A percentile compares a stretch with the other conserved stretches of the same genome.
Evolutionary conservation across 352 stramenopile species (phyloP).

Genomic region (Phytophthora pinifolia): DNA sequence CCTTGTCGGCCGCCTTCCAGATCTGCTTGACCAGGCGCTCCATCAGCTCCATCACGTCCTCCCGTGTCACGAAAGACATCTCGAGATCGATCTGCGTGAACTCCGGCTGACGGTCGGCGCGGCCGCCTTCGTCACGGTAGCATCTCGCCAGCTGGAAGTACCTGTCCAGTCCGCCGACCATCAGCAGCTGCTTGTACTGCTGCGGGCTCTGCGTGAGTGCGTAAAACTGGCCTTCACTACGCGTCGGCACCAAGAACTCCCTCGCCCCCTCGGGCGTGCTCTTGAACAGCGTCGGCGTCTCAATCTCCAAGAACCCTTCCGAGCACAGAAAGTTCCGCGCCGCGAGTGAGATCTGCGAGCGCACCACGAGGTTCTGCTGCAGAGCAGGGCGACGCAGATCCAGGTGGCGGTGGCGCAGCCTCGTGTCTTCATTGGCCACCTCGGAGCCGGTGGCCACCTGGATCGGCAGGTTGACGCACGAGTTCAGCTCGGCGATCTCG

Average conservation of each 20-base stretch:
- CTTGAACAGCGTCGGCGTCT: conserved; percentile 90
- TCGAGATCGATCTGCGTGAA: conserved; percentile 93
- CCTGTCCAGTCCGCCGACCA: conserved; percentile 84
- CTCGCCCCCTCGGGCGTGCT: conserved; percentile 84
- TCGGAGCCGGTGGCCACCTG: conserved; percentile 59
- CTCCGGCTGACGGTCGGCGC: conserved; percentile 88
- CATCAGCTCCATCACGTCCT: conserved; percentile 76
- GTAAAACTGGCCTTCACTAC: conserved; percentile 75
- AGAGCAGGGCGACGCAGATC: conserved; percentile 73
- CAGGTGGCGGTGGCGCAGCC: conserved; percentile 77
- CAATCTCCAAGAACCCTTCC: conserved; percentile 84
- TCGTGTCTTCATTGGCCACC: conserved; percentile 70
- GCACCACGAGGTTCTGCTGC: conserved; percentile 81
- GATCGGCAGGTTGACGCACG: conserved; percentile 53
- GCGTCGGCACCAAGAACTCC: conserved; percentile 86
- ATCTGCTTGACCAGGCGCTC: conserved; percentile 75
- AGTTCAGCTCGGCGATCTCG: conserved; percentile 60
- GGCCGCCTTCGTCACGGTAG: conserved; percentile 88
- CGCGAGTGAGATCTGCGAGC: conserved; percentile 68
- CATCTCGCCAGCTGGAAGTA: conserved; percentile 92
- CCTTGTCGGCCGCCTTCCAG: conserved; percentile 53
- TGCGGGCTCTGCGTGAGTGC: conserved; percentile 90
- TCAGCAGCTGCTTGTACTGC: conserved; percentile 93
- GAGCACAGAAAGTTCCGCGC: conserved; percentile 69
- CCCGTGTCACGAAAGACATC: conserved; percentile 81